Evolutionary conservation across 371 early-diverging fungal genomes (phyloP), one percentile per base, ranked within the genome.

Genomic region (Mucor ambiguus): DNA sequence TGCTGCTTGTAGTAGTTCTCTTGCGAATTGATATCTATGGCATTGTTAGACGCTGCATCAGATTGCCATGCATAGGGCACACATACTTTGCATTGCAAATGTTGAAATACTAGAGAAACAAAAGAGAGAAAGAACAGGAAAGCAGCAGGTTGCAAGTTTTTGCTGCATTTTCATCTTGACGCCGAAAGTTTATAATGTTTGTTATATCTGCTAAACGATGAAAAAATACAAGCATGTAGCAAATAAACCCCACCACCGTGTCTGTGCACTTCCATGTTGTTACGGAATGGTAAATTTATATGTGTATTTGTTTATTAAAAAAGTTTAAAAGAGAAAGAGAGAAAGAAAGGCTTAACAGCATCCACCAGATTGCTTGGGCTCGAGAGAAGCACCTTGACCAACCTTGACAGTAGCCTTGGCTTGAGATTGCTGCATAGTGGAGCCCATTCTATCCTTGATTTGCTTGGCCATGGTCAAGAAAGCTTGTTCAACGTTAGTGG

Each of bases 401-500:
- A 85, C 78, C 43, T 74, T 83, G 14, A 85, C 81, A 56, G 84
- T 82, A 6, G 82, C 74, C 48, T 82, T 83, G 30, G 71, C 71
- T 55, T 79, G 76, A 54, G 78, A 69, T 61, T 70, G 71, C 48
- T 72, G 73, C 69, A 72, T 69, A 35, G 70, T 70, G 26, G 73
- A 67, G 10, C 76, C 76, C 72, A 75, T 75, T 72, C 93, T 90
- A 68, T 95, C 89, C 71, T 88, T 86, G 59, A 91, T 90, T 74
- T 90, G 93, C 83, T 90, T 92, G 22, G 98, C 98, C 89, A 97
- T 89, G 32, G 93, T 93, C 85, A 97, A 90, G 84, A 97, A 97
- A 38, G 97, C 96, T 78, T 94, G 94, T 80, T 97, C 98, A 46
- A 97, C 98, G 67, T 95, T 96, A 37, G 93, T 93, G 65, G 95